These are phyloP conservation scores for Ceriops zippeliana DNA, from an alignment of 345 rosid genomes.

Conservation along the genomic window DNA sequence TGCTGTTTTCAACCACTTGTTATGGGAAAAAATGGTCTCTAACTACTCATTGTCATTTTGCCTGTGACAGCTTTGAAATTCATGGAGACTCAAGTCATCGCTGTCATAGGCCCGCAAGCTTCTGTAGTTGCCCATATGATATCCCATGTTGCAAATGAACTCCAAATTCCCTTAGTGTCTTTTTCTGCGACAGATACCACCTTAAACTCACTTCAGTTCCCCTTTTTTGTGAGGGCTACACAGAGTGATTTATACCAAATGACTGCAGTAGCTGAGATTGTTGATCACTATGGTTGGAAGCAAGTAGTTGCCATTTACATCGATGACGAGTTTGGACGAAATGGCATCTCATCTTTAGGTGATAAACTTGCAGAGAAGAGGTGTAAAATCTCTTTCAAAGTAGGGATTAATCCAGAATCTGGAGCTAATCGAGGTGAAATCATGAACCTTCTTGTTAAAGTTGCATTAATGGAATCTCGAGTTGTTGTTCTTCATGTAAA, in stretches of 20 bases:
- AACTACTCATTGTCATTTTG: constrained; percentile 8
- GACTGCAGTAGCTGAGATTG: constrained; percentile 76
- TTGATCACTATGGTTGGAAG: constrained; percentile 71
- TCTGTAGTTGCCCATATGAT: constrained; percentile 72
- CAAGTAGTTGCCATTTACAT: constrained; percentile 71
- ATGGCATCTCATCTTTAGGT: constrained; percentile 65
- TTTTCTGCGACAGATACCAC: constrained; percentile 94
- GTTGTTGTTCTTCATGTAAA: constrained; percentile 66
- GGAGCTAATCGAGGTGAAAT: constrained; percentile 33
- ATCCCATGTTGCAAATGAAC: constrained; percentile 70
- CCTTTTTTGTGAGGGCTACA: constrained; percentile 72
- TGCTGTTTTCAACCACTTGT: constrained; percentile 11
- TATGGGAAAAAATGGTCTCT: constrained; percentile 2
- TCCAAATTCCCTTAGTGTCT: constrained; percentile 72
- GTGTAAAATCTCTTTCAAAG: constrained; percentile 64
- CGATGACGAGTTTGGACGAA: constrained; percentile 84
- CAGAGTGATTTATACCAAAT: constrained; percentile 79
- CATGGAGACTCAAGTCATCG: constrained; percentile 76
- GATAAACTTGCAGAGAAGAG: constrained; percentile 76
- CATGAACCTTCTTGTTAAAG: constrained; percentile 71
- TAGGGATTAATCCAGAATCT: constrained; percentile 49
- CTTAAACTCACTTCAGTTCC: constrained; percentile 74
- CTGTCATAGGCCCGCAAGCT: constrained; percentile 86
- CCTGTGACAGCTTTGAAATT: constrained; percentile 60
- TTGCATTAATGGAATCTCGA: constrained; percentile 75